Conservation (phyloP, 129 eudicot species). For the Centaurea solstitialis region DNA sequence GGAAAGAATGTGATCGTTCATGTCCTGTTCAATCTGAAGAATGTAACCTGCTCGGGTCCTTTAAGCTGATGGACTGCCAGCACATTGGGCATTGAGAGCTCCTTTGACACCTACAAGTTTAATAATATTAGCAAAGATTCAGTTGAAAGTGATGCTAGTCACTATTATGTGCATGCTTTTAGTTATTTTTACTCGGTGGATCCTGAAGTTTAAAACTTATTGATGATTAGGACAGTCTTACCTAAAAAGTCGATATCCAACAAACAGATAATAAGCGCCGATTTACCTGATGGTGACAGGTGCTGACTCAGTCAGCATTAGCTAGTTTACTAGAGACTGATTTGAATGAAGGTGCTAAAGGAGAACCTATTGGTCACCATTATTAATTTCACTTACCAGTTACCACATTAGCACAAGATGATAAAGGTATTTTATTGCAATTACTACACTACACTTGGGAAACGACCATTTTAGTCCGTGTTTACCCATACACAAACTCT, state of each 20-base stretch:
- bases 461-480: too few relatives aligned
- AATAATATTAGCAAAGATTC: slow-evolving; percentile 2
- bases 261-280: background rate
- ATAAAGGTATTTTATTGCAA: background rate
- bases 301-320: background rate
- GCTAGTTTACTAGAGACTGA: background rate
- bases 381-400: too few relatives aligned
- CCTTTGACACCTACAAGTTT: slow-evolving; percentile 80
- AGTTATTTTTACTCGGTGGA: background rate
- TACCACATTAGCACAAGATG: background rate
- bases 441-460: background rate
- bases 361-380: background rate
- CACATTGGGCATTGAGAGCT: slow-evolving; percentile 99
- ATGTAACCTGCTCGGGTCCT: slow-evolving; percentile 82
- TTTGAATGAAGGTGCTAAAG: background rate
- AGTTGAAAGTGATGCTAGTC: background rate
- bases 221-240: background rate
- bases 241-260: background rate
- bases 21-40: background rate
- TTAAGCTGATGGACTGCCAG: slow-evolving; percentile 87
- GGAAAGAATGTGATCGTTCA: slow-evolving; percentile 15
- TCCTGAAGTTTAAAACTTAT: background rate
- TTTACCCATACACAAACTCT: too few relatives aligned
- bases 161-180: background rate
- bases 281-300: background rate